These are phyloP conservation scores for Termitomyces eurrhizus DNA, from an alignment of 768 basidiomycete species.

Conservation along the genomic window DNA sequence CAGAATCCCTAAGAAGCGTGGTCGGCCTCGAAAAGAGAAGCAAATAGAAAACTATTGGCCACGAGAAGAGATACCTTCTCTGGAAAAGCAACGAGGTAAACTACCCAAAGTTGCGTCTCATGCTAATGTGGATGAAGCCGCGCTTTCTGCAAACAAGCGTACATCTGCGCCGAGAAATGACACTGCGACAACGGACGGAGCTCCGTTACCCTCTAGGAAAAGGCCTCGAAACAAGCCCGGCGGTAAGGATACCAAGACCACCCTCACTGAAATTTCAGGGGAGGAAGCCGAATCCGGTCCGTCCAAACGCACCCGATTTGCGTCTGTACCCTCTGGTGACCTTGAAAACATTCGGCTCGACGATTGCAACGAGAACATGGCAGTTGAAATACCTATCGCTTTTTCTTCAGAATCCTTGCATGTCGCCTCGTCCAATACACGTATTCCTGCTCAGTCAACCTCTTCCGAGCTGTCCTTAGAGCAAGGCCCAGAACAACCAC, in stretches of 20 bases:
- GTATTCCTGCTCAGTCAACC: not conserved
- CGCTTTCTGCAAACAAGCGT: not conserved
- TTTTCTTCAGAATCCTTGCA: not conserved
- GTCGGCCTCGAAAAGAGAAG: conserved; percentile 28
- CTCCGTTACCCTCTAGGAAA: conserved; percentile 1
- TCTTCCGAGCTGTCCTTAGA: not conserved
- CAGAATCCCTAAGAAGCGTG: conserved; percentile 33
- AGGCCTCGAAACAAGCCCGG: conserved; percentile 3
- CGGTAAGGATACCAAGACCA: not conserved
- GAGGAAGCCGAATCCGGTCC: conserved; percentile 1
- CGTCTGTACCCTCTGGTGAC: not conserved
- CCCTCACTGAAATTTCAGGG: not conserved
- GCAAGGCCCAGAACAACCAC: not conserved
- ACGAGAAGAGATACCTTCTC: conserved; percentile 8
- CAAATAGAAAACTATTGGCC: conserved; percentile 12
- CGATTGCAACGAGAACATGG: not conserved
- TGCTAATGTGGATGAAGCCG: not conserved
- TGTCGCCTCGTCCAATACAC: not conserved
- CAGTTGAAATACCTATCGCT: not conserved
- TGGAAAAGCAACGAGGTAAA: conserved; percentile 33
- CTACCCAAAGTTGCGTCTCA: conserved; percentile 21
- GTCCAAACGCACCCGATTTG: conserved; percentile 6
- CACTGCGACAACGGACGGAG: not conserved
- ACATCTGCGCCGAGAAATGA: not conserved
- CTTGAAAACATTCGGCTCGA: not conserved